Evolutionary conservation across 2,329 filamentous ascomycete genomes (phyloP), one percentile per base, ranked within the genome.

Genomic region (Ustulina deusta): DNA sequence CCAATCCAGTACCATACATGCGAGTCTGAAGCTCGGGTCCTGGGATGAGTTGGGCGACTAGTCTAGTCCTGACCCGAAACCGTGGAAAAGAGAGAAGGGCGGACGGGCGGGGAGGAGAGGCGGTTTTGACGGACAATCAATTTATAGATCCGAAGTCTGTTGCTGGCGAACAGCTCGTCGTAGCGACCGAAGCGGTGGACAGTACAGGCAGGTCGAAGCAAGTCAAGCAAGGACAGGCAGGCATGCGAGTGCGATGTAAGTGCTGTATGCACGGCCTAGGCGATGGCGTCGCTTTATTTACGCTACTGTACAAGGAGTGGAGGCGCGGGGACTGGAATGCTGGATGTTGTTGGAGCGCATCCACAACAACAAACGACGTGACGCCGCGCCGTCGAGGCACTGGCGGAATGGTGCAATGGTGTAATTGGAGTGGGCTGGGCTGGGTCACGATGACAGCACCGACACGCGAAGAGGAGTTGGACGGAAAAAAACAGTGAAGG

Each of bases 401-500:
- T 38, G 58, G 20, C n/a, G 62, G 25, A 60, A 54, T 55, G 20
- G 40, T 9, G 13, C 10, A 36, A 36, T 11, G 17, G 3, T 40
- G 13, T 40, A 40, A 7, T 40, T n/a, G n/a, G n/a, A n/a, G 17
- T 13, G 9, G 13, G 17, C 38, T 6, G 34, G 38, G 44, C 44
- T 36, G 62, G 48, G 58, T 61, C 66, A 58, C 62, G 62, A 63
- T 65, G 58, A 63, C 52, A 44, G 25, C 51, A 59, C 36, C 27
- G 51, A 25, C 25, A 48, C 15, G 57, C 48, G 57, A 62, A 54
- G 36, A 40, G 15, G 22, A 48, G 22, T 38, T 1, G 38, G 17
- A 15, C 40, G 34, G 10, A 44, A 9, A 34, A 10, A 13, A 32
- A 36, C 15, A 42, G 36, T 13, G 34, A 57, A 15, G 36, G 34